Base-by-base conservation (phyloP, 805 yeast species). In the Pichia gijzeniarum region DNA sequence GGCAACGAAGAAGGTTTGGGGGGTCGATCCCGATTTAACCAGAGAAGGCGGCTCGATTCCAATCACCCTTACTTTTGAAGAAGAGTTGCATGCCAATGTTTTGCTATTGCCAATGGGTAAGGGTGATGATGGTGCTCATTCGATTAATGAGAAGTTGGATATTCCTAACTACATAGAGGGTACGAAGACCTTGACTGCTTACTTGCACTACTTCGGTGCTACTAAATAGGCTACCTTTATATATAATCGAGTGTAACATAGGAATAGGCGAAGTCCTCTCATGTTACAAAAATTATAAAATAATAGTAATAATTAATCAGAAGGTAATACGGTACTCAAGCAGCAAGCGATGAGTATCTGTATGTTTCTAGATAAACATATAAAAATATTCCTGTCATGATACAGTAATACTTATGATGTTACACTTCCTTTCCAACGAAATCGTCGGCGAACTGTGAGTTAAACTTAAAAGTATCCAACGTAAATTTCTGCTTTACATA, bases 11-110 rank as follows among this genome's bases (percentile, higher is more conserved):
- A 81, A 82, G 43, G 99, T 93, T 28, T 93, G 96, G 90, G 83
- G 86, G 53, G 79, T 91, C 39, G 95, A 87, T 52, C 99, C 99
- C 31, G 99, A 93, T 68, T 79, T 87, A 63, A 95, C 98, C 35
- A 82, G 99, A 72, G 99, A 93, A 71, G 99, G 99, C 60, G 99
- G 99, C 33, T 90, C 97, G 4, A 93, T 93, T 61, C 99, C 99
- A 53, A 90, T 93, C 64, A 91, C 99, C 19, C 69, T 93, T 55
- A 84, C 96, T 31, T 93, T 93, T 69, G 96, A 93, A 72, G 75
- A 89, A 59, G 81, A 80, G 62, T 76, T 93, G 60, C 81, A 85
- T 57, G 85, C 95, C 20, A 82, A 82, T 52, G 98, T 90, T 30
- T 73, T 93, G 52, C 73, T 93, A 60, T 77, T 93, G 57, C 99